phyloP scores from a whole-genome alignment of 768 basidiomycete genomes.

The Erythrobasidium yunnanense region DNA sequence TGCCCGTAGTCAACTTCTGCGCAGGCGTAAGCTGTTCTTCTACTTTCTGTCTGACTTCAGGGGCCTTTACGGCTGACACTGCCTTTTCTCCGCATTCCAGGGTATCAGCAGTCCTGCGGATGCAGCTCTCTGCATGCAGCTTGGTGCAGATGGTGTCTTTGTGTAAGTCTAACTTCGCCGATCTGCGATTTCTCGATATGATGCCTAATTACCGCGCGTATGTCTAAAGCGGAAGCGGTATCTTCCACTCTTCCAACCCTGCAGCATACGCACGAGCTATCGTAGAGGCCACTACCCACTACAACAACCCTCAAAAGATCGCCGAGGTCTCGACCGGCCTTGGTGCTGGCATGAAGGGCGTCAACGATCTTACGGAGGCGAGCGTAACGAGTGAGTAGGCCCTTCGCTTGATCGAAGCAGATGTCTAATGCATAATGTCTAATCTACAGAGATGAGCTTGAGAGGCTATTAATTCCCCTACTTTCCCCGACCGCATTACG shows the following conservation, averaged over 20 bases:
- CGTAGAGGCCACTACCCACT: constrained; percentile 94
- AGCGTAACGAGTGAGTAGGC: constrained; percentile 17
- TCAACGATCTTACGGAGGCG: constrained; percentile 22
- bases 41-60: constrained; percentile 46
- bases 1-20: constrained; percentile 94
- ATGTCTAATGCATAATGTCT: background rate
- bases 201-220: too few relatives aligned
- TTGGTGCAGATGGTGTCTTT: constrained; percentile 83
- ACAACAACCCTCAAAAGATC: constrained; percentile 82
- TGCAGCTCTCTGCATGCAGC: constrained; percentile 96
- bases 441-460: constrained; percentile 25
- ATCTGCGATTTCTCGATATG: too few relatives aligned
- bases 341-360: constrained; percentile 37
- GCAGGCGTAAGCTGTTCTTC: constrained; percentile 89
- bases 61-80: background rate
- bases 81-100: too few relatives aligned
- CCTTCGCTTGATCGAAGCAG: background rate
- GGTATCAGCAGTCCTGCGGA: constrained; percentile 53
- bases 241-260: constrained; percentile 92
- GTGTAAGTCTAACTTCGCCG: constrained; percentile 53
- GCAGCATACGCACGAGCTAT: constrained; percentile 88
- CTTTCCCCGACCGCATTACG: too few relatives aligned
- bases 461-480: constrained; percentile 1
- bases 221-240: constrained; percentile 63
- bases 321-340: constrained; percentile 58